These are phyloP conservation scores for Trichosanthes cucumerina DNA, from an alignment of 306 rosid species.

Conservation along the genomic window DNA sequence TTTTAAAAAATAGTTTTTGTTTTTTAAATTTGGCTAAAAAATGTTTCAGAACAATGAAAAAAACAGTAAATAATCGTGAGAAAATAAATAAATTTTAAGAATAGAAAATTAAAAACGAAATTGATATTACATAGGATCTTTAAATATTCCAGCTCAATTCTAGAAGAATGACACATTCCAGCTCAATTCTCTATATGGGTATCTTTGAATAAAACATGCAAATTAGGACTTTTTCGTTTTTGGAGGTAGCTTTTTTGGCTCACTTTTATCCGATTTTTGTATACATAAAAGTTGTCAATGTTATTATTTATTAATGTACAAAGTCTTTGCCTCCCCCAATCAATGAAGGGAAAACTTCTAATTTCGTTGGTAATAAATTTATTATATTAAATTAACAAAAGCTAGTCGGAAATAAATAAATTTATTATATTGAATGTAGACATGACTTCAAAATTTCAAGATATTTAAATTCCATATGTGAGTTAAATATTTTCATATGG, in stretches of 20 bases:
- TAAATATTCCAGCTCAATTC: neutral
- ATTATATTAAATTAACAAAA: neutral
- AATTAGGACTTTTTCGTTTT: neutral
- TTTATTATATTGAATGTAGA: no score
- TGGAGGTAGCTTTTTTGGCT: no score
- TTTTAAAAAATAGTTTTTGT: no score
- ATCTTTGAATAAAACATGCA: neutral
- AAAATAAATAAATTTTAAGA: no score
- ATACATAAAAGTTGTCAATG: neutral
- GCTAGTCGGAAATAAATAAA: no score
- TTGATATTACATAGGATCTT: no score
- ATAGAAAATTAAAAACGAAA: no score
- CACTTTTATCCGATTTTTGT: neutral
- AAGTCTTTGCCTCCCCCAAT: neutral
- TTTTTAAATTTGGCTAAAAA: no score
- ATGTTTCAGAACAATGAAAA: no score
- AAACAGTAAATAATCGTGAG: no score
- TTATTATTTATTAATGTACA: neutral
- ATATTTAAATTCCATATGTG: neutral
- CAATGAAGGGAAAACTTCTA: neutral
- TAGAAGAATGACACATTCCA: neutral
- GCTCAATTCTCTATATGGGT: neutral
- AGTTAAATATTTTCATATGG: no score
- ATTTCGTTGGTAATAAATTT: no score
- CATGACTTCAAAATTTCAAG: neutral